Conservation (phyloP, 2,329 filamentous ascomycete species). For the Stachybotrys echinatus region DNA sequence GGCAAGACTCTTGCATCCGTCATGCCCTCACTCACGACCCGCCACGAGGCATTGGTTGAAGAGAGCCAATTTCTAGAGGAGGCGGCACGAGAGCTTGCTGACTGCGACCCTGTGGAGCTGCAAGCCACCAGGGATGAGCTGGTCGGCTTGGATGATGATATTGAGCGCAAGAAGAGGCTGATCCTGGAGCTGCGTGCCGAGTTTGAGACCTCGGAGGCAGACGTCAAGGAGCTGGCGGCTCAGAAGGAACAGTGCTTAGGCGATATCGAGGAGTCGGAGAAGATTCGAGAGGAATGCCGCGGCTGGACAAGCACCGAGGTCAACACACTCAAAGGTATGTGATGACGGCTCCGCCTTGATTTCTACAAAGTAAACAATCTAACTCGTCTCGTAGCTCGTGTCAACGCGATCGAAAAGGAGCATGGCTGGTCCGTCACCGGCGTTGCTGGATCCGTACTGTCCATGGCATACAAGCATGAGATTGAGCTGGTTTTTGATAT, state of each 20-base stretch:
- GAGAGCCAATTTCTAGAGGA: slow-evolving; percentile 66
- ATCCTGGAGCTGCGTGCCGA: slow-evolving; percentile 63
- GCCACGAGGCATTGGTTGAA: slow-evolving; percentile 54
- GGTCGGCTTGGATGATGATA: slow-evolving; percentile 56
- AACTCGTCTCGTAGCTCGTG: slow-evolving; percentile 49
- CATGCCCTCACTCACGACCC: slow-evolving; percentile 59
- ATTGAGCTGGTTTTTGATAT: slow-evolving; percentile 71
- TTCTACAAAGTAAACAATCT: slow-evolving; percentile 16
- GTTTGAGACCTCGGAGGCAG: slow-evolving; percentile 59
- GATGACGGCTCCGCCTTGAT: neutral
- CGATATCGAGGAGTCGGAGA: slow-evolving; percentile 79
- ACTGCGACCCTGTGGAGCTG: slow-evolving; percentile 76
- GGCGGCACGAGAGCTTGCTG: slow-evolving; percentile 68
- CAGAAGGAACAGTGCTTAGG: slow-evolving; percentile 64
- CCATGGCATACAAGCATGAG: slow-evolving; percentile 67
- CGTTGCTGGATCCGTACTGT: slow-evolving; percentile 56
- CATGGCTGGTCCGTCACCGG: slow-evolving; percentile 70
- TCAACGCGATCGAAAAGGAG: slow-evolving; percentile 58
- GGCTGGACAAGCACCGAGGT: slow-evolving; percentile 87
- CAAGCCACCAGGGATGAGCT: slow-evolving; percentile 67
- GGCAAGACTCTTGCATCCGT: slow-evolving; percentile 62
- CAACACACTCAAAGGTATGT: slow-evolving; percentile 65
- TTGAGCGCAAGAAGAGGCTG: slow-evolving; percentile 63
- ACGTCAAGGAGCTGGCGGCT: slow-evolving; percentile 56
- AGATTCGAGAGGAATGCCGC: slow-evolving; percentile 78